Evolutionary conservation across 1,284 basidiomycete genomes (phyloP).

Genomic region (Malassezia brasiliensis): DNA sequence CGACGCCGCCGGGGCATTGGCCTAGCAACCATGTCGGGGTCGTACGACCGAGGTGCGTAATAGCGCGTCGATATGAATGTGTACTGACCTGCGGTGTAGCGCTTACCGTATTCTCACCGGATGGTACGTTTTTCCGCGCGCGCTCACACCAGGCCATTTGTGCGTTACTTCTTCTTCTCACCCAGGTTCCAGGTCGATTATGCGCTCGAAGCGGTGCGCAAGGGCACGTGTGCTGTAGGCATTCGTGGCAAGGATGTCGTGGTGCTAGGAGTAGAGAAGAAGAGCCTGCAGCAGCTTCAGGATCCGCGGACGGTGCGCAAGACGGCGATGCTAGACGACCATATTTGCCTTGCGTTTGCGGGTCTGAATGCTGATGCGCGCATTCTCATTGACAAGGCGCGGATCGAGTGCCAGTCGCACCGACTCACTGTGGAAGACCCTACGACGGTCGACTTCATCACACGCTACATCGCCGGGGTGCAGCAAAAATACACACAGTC

Average conservation of each 20-base stretch:
- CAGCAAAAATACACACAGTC: constrained; percentile 92
- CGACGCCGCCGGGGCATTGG: background rate
- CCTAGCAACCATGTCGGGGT: constrained; percentile 22
- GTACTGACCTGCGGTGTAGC: constrained; percentile 50
- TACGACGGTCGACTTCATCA: constrained; percentile 96
- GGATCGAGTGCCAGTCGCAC: constrained; percentile 95
- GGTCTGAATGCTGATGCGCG: constrained; percentile 95
- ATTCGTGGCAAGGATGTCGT: constrained; percentile 90
- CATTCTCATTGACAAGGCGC: constrained; percentile 93
- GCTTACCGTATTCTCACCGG: constrained; percentile 85
- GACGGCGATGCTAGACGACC: constrained; percentile 96
- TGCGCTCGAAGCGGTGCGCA: constrained; percentile 87
- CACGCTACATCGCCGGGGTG: constrained; percentile 90
- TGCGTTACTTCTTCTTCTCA: background rate
- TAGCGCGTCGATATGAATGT: background rate
- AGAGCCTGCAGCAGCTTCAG: constrained; percentile 90
- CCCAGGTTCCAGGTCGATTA: constrained; percentile 73
- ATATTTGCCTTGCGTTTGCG: constrained; percentile 92
- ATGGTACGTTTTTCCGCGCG: constrained; percentile 53
- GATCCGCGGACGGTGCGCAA: constrained; percentile 95
- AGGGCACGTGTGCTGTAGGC: constrained; percentile 95
- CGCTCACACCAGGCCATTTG: constrained; percentile 21
- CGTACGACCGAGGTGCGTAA: constrained; percentile 34
- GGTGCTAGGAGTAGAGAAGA: constrained; percentile 97
- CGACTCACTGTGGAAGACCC: constrained; percentile 96